These are phyloP conservation scores for Mycena kentingensis DNA, from an alignment of 768 basidiomycete genomes.

Conservation along the genomic window DNA sequence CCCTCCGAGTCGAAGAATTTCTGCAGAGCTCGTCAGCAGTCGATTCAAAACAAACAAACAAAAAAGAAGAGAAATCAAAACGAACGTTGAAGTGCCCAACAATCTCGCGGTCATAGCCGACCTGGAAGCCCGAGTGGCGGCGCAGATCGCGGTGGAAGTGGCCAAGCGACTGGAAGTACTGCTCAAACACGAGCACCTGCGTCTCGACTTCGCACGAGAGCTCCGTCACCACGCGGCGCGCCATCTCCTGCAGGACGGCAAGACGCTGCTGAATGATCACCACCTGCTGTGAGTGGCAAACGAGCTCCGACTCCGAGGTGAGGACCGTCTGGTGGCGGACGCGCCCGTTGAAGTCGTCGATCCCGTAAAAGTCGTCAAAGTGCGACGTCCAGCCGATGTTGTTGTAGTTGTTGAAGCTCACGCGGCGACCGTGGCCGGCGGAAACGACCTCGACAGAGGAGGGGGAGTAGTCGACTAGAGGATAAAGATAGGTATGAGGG, in stretches of 20 bases:
- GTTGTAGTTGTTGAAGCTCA: conserved; percentile 37
- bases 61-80: too few relatives aligned
- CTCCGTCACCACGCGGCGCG: conserved; percentile 46
- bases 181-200: conserved; percentile 47
- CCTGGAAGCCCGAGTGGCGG: conserved; percentile 39
- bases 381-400: conserved; percentile 37
- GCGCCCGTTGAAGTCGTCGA: conserved; percentile 42
- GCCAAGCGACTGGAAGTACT: conserved; percentile 42
- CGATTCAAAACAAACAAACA: not conserved
- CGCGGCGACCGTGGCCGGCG: conserved; percentile 6
- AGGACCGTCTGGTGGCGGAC: conserved; percentile 37
- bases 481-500: too few relatives aligned
- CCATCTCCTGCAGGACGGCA: conserved; percentile 47
- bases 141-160: conserved; percentile 45
- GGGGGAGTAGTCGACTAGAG: too few relatives aligned
- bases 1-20: conserved; percentile 38
- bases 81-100: conserved; percentile 32
- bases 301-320: conserved; percentile 36
- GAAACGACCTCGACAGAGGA: not conserved
- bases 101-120: conserved; percentile 43
- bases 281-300: conserved; percentile 40
- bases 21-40: not conserved
- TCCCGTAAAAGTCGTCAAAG: conserved; percentile 52
- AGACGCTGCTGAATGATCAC: conserved; percentile 49
- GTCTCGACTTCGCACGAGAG: conserved; percentile 53